Conservation (phyloP, 2,329 filamentous ascomycete genomes). For the Arthroderma uncinatum region DNA sequence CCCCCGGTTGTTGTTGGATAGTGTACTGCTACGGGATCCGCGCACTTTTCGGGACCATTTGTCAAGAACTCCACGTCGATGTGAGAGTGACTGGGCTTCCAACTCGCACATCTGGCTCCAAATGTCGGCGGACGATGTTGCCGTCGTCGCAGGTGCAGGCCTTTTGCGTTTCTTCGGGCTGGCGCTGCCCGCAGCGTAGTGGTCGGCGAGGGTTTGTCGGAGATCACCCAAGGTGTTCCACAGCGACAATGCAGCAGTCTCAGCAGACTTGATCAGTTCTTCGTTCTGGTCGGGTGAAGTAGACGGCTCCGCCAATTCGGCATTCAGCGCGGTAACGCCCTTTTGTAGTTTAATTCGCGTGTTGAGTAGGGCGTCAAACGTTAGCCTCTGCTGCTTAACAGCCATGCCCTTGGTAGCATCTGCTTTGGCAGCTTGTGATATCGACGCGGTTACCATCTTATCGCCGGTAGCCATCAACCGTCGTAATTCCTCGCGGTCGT, state of each 20-base stretch:
- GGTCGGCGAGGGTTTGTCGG: constrained; percentile 30
- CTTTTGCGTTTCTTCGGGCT: constrained; percentile 40
- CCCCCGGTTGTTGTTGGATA: constrained; percentile 41
- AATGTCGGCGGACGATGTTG: constrained; percentile 51
- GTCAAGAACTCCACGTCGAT: constrained; percentile 63
- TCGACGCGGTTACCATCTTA: constrained; percentile 52
- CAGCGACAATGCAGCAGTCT: constrained; percentile 72
- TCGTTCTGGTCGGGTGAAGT: constrained; percentile 18
- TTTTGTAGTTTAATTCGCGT: constrained; percentile 89
- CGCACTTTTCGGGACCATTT: constrained; percentile 83
- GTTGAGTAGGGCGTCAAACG: constrained; percentile 82
- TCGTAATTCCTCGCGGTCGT: constrained; percentile 49
- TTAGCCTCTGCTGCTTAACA: constrained; percentile 71
- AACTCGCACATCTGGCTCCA: constrained; percentile 60
- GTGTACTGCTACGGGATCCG: constrained; percentile 35
- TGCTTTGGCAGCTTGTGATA: constrained; percentile 56
- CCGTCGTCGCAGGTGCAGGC: constrained; percentile 36
- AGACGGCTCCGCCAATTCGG: constrained; percentile 33
- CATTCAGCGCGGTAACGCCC: constrained; percentile 56
- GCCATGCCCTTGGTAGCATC: constrained; percentile 79
- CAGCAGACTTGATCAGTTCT: constrained; percentile 59
- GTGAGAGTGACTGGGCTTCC: constrained; percentile 48
- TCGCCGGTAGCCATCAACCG: constrained; percentile 59
- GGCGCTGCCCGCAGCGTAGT: constrained; percentile 22
- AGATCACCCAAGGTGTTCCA: constrained; percentile 57